These are phyloP conservation scores for Boletus fagicola DNA, from an alignment of 768 basidiomycete genomes.

Conservation along the genomic window DNA sequence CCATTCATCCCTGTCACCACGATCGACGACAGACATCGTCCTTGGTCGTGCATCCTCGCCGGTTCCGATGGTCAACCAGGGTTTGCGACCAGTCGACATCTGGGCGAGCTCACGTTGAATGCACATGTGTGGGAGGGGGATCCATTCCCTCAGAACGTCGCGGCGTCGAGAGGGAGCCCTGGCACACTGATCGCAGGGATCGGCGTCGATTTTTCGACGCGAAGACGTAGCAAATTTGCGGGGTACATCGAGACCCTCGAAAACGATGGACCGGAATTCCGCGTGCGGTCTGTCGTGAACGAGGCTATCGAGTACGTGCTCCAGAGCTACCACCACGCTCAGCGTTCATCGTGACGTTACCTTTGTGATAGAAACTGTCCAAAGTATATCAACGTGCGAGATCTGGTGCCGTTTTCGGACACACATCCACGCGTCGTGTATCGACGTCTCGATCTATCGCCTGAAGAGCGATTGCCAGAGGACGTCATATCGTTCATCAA, in stretches of 20 bases:
- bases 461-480: slow-evolving; percentile 45
- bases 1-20: slow-evolving; percentile 59
- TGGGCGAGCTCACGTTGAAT: slow-evolving; percentile 38
- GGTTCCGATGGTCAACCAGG: slow-evolving; percentile 44
- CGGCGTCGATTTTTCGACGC: slow-evolving; percentile 57
- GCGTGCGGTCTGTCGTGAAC: slow-evolving; percentile 42
- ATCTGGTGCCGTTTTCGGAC: slow-evolving; percentile 43
- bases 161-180: background rate
- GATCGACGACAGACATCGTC: slow-evolving; percentile 48
- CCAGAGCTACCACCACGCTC: background rate
- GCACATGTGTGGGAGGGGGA: slow-evolving; percentile 54
- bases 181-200: slow-evolving; percentile 55
- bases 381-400: slow-evolving; percentile 62
- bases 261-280: slow-evolving; percentile 32
- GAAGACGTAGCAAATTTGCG: slow-evolving; percentile 63
- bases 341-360: background rate
- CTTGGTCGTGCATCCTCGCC: slow-evolving; percentile 59
- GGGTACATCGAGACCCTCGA: slow-evolving; percentile 43
- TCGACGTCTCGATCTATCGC: slow-evolving; percentile 33
- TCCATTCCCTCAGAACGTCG: slow-evolving; percentile 44
- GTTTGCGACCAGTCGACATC: slow-evolving; percentile 39
- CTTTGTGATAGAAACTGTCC: slow-evolving; percentile 55
- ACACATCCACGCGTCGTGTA: slow-evolving; percentile 41
- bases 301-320: slow-evolving; percentile 56
- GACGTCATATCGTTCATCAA: slow-evolving; percentile 49